These are phyloP conservation scores for Paragyromitra xinjiangensis DNA, from an alignment of 495 filamentous ascomycete genomes.

Conservation along the genomic window DNA sequence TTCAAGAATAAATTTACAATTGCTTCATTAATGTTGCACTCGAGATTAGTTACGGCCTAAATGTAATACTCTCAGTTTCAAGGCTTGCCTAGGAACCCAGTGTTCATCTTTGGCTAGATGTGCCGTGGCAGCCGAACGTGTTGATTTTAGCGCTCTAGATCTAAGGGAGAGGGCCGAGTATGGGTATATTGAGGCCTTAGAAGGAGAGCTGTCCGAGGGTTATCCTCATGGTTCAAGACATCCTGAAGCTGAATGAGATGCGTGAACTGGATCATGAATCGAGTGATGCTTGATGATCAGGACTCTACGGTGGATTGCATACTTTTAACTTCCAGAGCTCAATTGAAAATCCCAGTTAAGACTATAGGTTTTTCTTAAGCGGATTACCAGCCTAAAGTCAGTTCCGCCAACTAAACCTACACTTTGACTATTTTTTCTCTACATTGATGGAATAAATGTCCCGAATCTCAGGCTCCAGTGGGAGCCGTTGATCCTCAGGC, in stretches of 20 bases:
- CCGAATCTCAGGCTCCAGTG: slow-evolving; percentile 32
- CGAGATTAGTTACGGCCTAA: background rate
- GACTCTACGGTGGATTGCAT: background rate
- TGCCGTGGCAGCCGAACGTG: background rate
- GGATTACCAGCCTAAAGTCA: too few species aligned
- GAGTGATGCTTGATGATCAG: background rate
- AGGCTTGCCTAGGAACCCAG: background rate
- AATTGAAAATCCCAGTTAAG: too few species aligned
- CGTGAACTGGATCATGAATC: background rate
- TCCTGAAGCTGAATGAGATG: background rate
- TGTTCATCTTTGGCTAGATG: background rate
- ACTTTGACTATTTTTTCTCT: background rate
- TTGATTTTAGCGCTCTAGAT: background rate
- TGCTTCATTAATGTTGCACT: background rate
- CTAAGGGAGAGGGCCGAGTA: background rate
- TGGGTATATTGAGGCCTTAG: background rate
- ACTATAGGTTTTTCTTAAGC: background rate
- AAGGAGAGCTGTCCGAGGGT: background rate
- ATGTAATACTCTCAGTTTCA: background rate
- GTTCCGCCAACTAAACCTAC: background rate
- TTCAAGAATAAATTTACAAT: background rate
- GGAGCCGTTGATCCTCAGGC: slow-evolving; percentile 31
- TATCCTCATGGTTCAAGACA: background rate
- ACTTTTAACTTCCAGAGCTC: too few species aligned
- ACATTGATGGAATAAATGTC: background rate